A percentile compares a stretch with the other conserved stretches of the same genome.
These are phyloP conservation scores for Fusarium sp. DNA, from an alignment of 2,329 filamentous ascomycete genomes.

Conservation along the genomic window DNA sequence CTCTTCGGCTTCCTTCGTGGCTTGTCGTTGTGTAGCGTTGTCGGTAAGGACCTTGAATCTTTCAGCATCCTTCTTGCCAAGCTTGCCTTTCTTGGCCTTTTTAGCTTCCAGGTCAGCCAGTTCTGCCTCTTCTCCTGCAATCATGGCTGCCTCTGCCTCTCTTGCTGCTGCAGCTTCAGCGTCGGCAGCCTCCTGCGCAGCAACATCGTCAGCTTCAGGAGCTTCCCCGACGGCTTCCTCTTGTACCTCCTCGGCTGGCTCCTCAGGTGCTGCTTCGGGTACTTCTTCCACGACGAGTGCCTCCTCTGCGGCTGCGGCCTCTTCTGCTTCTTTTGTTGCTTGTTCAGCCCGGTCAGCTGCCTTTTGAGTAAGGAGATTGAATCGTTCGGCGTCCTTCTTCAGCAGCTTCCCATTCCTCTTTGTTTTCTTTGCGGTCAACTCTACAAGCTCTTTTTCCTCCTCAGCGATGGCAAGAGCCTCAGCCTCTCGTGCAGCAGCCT, in stretches of 20 bases:
- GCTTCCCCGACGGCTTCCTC: constrained; percentile 10
- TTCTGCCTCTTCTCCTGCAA: constrained; percentile 43
- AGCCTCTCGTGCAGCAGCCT: constrained; percentile 45
- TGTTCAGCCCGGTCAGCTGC: constrained; percentile 42
- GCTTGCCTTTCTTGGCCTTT: constrained; percentile 43
- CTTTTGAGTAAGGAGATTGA: constrained; percentile 35
- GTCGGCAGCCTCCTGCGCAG: constrained; percentile 29
- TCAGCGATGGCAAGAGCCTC: constrained; percentile 48
- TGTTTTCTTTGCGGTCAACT: constrained; percentile 41
- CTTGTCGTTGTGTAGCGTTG: constrained; percentile 37
- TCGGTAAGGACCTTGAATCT: constrained; percentile 38
- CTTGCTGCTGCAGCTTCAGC: constrained; percentile 13
- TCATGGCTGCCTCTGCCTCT: constrained; percentile 35
- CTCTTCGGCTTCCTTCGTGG: constrained; percentile 39
- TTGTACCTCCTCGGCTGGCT: constrained; percentile 18
- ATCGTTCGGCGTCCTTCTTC: constrained; percentile 45
- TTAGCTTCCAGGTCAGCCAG: constrained; percentile 40
- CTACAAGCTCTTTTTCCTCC: constrained; percentile 47
- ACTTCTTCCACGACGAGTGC: constrained; percentile 50
- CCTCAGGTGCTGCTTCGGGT: constrained; percentile 32
- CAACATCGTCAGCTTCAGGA: constrained; percentile 22
- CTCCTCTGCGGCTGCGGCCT: constrained; percentile 38
- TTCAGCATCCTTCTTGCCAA: constrained; percentile 43
- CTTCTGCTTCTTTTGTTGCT: constrained; percentile 49
- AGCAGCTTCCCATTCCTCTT: constrained; percentile 43